Conservation (phyloP, 2,329 filamentous ascomycete genomes). For the Colletotrichum viniferum region DNA sequence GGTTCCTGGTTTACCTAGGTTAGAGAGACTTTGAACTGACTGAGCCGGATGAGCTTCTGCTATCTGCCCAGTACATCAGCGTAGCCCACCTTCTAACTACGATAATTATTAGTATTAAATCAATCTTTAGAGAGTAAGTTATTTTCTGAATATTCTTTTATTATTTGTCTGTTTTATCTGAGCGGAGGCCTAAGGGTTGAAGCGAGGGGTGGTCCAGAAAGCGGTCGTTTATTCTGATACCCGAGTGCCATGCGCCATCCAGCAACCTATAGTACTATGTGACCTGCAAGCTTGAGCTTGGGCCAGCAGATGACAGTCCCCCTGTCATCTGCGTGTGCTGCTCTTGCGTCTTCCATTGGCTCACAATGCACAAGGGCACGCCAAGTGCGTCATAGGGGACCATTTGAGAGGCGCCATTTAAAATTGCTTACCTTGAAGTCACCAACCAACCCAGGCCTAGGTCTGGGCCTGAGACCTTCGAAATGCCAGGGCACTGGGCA, state of each 20-base stretch:
- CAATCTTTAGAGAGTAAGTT: too few relatives aligned
- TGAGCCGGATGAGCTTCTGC: background rate
- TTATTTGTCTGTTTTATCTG: too few relatives aligned
- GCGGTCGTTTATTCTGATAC: too few relatives aligned
- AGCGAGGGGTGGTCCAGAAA: too few relatives aligned
- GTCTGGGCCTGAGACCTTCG: background rate
- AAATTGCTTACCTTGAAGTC: background rate
- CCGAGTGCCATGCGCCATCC: background rate
- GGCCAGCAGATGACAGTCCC: background rate
- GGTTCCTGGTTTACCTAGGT: background rate
- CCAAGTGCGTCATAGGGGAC: slow-evolving; percentile 10
- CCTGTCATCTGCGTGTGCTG: background rate
- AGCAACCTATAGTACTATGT: background rate
- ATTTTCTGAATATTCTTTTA: too few relatives aligned
- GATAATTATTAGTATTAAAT: too few relatives aligned
- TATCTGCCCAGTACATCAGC: background rate
- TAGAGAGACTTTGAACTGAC: background rate
- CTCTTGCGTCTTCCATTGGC: background rate
- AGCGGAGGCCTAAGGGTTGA: too few relatives aligned
- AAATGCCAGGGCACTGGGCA: background rate
- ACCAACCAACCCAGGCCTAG: background rate
- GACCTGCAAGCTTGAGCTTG: background rate
- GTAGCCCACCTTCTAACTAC: too few relatives aligned
- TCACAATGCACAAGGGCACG: background rate
- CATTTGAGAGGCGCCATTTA: background rate